Evolutionary conservation across 2,329 filamentous ascomycete genomes (phyloP), one percentile per base, ranked within the genome.

Genomic region (Aspergillus texensis): DNA sequence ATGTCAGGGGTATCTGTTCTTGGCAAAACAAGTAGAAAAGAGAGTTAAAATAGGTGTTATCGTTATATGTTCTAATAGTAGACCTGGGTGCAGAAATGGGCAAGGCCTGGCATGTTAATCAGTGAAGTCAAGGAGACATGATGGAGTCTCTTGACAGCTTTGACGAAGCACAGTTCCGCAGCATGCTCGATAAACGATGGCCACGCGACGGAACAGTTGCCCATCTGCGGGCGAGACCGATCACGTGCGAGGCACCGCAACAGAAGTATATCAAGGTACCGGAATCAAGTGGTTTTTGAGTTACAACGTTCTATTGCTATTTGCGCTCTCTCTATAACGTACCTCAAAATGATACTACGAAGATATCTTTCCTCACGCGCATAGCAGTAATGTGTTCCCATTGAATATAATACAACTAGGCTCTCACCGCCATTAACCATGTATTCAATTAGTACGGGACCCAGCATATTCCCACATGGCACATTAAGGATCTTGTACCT

Each of bases 171-270:
- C 46, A 57, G 48, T 58, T 59, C 63, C 62, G 62, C 58, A 48
- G 56, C 55, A 57, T 66, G 61, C 24, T 32, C 60, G 57, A 58
- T 61, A 46, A 48, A 61, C n/a, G 61, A 66, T 54, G 63, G 60
- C 48, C 16, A 32, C 26, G 21, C 28, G 28, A 34, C 48, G 30
- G 52, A 45, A 61, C n/a, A 28, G 16, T 11, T 41, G 26, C 32
- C 61, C 45, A 53, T 67, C 64, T 50, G 60, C 56, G 60, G 63
- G 46, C 55, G 61, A 46, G 39, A 36, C 48, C n/a, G 60, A 48
- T 67, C 67, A 68, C 67, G 67, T 68, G 67, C 52, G 45, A 59
- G 32, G 14, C 32, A 60, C 26, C 36, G 16, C 21, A 26, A 36
- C 30, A 6, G n/a, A 57, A 11, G 24, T 39, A 24, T 48, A 50